phyloP scores from a whole-genome alignment of 2,329 filamentous ascomycete genomes.

The Aspergillus bombycis region DNA sequence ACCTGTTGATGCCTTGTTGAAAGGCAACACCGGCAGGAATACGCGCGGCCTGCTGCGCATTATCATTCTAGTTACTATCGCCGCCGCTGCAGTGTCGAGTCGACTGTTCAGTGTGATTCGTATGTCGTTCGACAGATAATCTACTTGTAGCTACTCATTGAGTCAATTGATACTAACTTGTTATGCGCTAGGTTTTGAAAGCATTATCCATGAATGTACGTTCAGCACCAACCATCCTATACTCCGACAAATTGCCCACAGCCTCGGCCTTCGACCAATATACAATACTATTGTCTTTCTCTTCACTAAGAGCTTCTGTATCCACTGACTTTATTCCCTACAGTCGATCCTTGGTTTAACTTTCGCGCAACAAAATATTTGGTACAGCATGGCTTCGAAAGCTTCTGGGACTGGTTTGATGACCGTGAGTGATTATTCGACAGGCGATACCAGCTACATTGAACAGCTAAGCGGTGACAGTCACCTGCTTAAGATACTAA shows the following conservation, averaged over 20 bases:
- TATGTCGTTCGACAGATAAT: conserved; percentile 53
- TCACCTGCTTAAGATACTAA: conserved; percentile 32
- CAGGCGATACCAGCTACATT: conserved; percentile 17
- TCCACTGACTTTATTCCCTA: conserved; percentile 29
- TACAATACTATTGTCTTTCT: neutral
- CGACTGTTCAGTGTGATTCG: conserved; percentile 98
- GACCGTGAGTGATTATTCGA: conserved; percentile 66
- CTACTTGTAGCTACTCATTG: neutral
- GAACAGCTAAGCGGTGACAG: conserved; percentile 10
- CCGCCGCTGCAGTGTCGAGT: conserved; percentile 86
- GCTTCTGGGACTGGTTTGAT: conserved; percentile 99
- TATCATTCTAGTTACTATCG: conserved; percentile 88
- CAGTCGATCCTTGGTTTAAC: conserved; percentile 99
- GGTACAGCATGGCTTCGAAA: conserved; percentile 94
- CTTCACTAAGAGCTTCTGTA: conserved; percentile 16
- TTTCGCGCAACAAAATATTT: conserved; percentile 98
- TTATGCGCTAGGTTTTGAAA: conserved; percentile 76
- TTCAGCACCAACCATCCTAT: conserved; percentile 34
- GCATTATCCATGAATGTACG: conserved; percentile 99
- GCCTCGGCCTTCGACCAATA: neutral
- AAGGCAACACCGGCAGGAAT: conserved; percentile 78
- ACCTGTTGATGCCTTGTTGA: conserved; percentile 64
- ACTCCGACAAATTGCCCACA: neutral
- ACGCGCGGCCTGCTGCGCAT: conserved; percentile 84
- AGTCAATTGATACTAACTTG: conserved; percentile 13